These are phyloP conservation scores for Epichloe sylvatica DNA, from an alignment of 2,329 filamentous ascomycete species.

Conservation along the genomic window DNA sequence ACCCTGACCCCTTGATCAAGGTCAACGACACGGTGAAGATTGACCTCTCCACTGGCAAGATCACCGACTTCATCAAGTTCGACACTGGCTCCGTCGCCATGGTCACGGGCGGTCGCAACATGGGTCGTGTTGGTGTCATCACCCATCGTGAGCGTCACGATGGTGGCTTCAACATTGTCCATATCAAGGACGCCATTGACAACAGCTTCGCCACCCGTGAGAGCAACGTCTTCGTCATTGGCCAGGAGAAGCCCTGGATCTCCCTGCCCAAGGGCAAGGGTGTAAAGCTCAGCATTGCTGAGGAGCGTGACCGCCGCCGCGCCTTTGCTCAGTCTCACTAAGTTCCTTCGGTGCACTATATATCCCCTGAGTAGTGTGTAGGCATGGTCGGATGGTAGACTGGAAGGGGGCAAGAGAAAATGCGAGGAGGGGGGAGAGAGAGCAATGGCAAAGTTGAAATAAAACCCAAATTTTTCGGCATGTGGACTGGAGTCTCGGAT, in stretches of 20 bases:
- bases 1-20: constrained; percentile 96
- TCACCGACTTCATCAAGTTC: constrained; percentile 95
- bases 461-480: constrained; percentile 13
- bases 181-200: constrained; percentile 99
- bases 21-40: constrained; percentile 99
- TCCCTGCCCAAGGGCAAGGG: constrained; percentile 99
- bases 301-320: constrained; percentile 97
- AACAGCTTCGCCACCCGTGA: constrained; percentile 99
- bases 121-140: constrained; percentile 99
- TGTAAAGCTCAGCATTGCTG: constrained; percentile 98
- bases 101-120: constrained; percentile 99
- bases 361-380: constrained; percentile 8
- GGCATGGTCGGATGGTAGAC: constrained; percentile 5
- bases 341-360: constrained; percentile 10
- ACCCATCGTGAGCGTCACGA: constrained; percentile 99
- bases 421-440: fast-evolving
- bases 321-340: constrained; percentile 44
- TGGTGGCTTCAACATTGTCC: constrained; percentile 99
- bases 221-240: constrained; percentile 99
- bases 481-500: constrained; percentile 28
- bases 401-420: constrained; percentile 7
- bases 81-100: constrained; percentile 97
- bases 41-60: constrained; percentile 92
- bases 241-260: constrained; percentile 97
- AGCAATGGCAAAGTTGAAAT: not conserved